These are phyloP conservation scores for Penicillium waksmanii DNA, from an alignment of 495 filamentous ascomycete species.

Conservation along the genomic window DNA sequence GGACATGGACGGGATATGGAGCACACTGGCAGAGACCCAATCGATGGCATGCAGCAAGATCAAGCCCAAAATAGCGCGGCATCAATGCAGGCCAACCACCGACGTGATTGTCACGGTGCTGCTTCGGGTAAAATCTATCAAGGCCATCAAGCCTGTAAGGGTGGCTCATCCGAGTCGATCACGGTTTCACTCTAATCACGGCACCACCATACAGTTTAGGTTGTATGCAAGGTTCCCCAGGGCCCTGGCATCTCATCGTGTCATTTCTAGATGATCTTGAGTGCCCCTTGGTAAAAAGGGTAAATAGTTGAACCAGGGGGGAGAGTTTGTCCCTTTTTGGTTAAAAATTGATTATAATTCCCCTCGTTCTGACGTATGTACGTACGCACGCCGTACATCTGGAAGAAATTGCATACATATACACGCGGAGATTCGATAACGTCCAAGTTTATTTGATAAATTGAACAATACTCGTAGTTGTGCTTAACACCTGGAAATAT, in stretches of 20 bases:
- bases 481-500: neutral
- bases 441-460: neutral
- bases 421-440: neutral
- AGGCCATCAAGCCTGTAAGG: conserved; percentile 12
- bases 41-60: conserved; percentile 1
- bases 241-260: conserved; percentile 9
- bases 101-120: neutral
- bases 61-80: conserved; percentile 1
- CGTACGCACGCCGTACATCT: neutral
- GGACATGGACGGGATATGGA: neutral
- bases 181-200: conserved; percentile 17
- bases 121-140: conserved; percentile 1
- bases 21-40: neutral
- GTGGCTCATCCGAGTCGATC: conserved; percentile 9
- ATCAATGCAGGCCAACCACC: neutral
- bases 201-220: conserved; percentile 2
- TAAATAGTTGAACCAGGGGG: neutral
- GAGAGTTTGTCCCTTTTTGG: neutral
- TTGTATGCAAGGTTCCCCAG: conserved; percentile 23
- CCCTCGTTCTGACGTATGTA: neutral
- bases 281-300: neutral
- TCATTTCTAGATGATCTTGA: neutral
- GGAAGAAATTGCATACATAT: neutral
- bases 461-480: neutral
- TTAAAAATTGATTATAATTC: neutral